Conservation (phyloP, 495 filamentous ascomycete genomes). For the Aspergillus diversus region DNA sequence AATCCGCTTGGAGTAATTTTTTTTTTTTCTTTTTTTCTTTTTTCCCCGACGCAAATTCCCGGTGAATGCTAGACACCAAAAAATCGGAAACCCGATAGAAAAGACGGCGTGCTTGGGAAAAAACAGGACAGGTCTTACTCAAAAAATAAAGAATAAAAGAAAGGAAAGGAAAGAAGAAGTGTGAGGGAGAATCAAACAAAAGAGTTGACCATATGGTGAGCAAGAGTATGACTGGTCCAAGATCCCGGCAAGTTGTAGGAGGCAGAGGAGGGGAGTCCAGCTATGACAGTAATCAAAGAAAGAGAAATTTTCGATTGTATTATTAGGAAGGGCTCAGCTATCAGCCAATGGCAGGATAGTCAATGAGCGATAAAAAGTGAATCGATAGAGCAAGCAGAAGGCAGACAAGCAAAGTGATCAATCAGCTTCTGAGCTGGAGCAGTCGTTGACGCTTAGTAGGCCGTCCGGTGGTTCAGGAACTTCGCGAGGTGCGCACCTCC, state of each 20-base stretch:
- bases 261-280: neutral
- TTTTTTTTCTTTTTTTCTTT: slow-evolving; percentile 6
- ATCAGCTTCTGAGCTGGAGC: slow-evolving; percentile 14
- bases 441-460: slow-evolving; percentile 8
- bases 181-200: slow-evolving; percentile 11
- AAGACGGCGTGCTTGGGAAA: neutral
- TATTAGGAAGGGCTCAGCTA: neutral
- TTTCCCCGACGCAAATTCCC: slow-evolving; percentile 7
- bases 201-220: slow-evolving; percentile 15
- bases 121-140: slow-evolving; percentile 6
- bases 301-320: neutral
- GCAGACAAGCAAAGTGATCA: neutral
- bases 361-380: neutral
- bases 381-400: slow-evolving; percentile 1
- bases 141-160: neutral
- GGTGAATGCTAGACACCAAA: neutral
- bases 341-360: neutral
- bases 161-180: neutral
- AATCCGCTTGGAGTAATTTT: neutral
- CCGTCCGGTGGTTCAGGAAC: slow-evolving; percentile 12
- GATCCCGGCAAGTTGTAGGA: slow-evolving; percentile 12
- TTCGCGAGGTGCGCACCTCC: slow-evolving; percentile 14
- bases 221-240: slow-evolving; percentile 15
- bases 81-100: slow-evolving; percentile 9
- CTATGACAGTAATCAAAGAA: neutral